Evolutionary conservation across 75 land plant species (phyloP).

Genomic region (Cryptomeria japonica): DNA sequence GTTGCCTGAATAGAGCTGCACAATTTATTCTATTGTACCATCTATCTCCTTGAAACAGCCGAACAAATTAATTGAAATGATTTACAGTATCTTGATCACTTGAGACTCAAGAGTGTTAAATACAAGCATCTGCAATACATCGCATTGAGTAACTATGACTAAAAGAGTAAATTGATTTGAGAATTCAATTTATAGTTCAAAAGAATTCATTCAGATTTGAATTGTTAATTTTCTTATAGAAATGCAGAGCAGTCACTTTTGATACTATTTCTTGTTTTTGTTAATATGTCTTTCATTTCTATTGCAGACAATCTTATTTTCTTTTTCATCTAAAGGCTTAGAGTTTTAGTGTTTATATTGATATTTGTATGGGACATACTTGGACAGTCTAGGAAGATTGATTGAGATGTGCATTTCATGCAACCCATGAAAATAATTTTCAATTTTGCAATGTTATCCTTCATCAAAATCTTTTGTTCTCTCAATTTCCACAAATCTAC

Average conservation of each 20-base stretch:
- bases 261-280: background rate
- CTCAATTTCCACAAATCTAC: background rate
- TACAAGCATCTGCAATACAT: background rate
- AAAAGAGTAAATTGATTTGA: background rate
- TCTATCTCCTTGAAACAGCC: background rate
- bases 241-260: background rate
- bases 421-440: background rate
- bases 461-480: background rate
- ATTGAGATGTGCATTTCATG: background rate
- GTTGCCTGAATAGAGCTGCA: background rate
- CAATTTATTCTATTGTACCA: background rate
- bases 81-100: background rate
- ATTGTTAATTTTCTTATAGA: background rate
- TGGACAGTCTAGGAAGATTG: background rate
- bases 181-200: background rate
- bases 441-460: background rate
- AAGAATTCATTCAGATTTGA: background rate
- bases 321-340: background rate
- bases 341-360: background rate
- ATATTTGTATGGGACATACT: background rate
- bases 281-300: background rate
- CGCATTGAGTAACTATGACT: background rate
- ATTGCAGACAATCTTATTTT: background rate
- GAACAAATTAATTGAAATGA: background rate
- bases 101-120: background rate